Evolutionary conservation across 2,329 filamentous ascomycete species (phyloP), one percentile per base, ranked within the genome.

Genomic region (Stagonosporopsis vannaccii): DNA sequence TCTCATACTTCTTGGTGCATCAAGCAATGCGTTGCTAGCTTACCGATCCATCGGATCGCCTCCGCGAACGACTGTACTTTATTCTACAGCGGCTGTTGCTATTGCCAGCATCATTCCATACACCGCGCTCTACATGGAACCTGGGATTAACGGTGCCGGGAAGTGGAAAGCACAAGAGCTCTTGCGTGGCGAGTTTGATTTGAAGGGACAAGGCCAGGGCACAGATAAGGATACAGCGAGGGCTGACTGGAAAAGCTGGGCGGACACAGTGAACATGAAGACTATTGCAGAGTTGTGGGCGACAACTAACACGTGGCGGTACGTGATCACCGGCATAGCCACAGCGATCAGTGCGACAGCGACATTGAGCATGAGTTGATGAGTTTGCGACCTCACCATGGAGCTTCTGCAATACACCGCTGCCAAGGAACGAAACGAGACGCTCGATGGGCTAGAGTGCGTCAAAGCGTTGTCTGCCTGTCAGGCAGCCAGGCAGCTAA

Each of bases 81-180:
- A 77, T 42, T 65, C 63, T 4, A 52, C 62, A 6, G 58, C 69
- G 0, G 60, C 63, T 12, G 59, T 74, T 25, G 65, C 67, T 45
- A 72, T 63, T 17, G 61, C 54, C 11, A 63, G 55, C 52, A 74
- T 78, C n/a, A 58, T 74, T 17, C 74, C 74, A 0, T 73, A 75
- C 25, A 78, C 75, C 0, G 69, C 75, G 43, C 61, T 76, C 25
- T 73, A 73, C 54, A 77, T 77, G 68, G 76, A 78, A 59, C 74
- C 74, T 5, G 69, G 67, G 1, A 69, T 77, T 39, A 77, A 78
- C 42, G 75, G 75, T 5, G 73, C 75, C 1, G 67, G 58, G 15
- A 77, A 78, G 51, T 78, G 75, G 74, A 77, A 76, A 54, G 72
- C 69, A 6, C 69, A 76, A 49, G 58, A 61, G 43, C 44, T 77